Evolutionary conservation across 345 rosid species (phyloP).

Genomic region (Bruguiera sexangula): DNA sequence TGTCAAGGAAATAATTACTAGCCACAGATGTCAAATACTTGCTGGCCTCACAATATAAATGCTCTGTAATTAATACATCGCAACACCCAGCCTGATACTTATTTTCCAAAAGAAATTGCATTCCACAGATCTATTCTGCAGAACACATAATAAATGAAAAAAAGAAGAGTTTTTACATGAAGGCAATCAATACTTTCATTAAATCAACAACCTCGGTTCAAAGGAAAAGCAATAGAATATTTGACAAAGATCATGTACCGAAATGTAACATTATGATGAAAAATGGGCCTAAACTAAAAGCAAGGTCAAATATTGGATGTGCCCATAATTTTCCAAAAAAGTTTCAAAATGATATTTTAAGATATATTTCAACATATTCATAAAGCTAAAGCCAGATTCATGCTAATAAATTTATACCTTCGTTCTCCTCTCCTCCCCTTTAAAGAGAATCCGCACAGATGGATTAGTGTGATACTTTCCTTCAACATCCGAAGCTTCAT

Average conservation of each 20-base stretch:
- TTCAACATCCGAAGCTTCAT: constrained; percentile 85
- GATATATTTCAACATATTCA: background rate
- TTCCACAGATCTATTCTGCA: background rate
- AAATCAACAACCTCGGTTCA: background rate
- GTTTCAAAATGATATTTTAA: background rate
- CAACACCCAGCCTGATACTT: background rate
- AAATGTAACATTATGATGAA: too few relatives aligned
- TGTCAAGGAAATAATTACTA: constrained; percentile 6
- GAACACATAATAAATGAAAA: background rate
- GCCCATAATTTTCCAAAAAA: background rate
- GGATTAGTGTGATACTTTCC: constrained; percentile 96
- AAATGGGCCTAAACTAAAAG: too few relatives aligned
- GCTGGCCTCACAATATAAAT: background rate
- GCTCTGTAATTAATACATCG: background rate
- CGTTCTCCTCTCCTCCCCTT: constrained; percentile 78
- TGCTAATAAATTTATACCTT: constrained; percentile 42
- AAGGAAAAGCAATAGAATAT: too few relatives aligned
- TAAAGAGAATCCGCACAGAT: constrained; percentile 56
- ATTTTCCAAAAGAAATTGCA: background rate
- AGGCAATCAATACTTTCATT: background rate
- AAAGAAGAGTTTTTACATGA: background rate
- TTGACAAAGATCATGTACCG: too few relatives aligned
- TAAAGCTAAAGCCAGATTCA: background rate
- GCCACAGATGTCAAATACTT: background rate
- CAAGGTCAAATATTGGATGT: too few relatives aligned